Evolutionary conservation across 345 rosid species (phyloP), one percentile per base, ranked within the genome.

Genomic region (Pugionium cornutum): DNA sequence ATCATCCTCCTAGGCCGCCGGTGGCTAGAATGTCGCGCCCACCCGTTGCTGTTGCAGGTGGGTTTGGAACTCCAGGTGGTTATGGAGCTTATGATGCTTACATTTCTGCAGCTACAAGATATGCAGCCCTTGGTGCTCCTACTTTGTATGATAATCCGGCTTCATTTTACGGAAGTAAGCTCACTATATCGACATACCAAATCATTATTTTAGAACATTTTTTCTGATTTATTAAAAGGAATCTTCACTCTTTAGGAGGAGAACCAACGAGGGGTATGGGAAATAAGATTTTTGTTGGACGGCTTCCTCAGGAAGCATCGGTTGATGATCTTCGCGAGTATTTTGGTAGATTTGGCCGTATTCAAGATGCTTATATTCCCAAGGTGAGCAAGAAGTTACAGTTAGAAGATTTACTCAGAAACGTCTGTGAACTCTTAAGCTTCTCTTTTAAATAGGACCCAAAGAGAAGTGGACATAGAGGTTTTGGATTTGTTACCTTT

Each of bases 21-120:
- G 56, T 75, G 3, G 82, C 83, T 61, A 85, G 96, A 82, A 66
- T 78, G 84, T 46, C 84, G 0, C 68, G 58, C 1, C 77, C 43
- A 48, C 74, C 74, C 0, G 55, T 51, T 5, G 83, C 78, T 11
- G 30, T 69, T 51, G 77, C 76, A 8, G 79, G 89, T 73, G 99
- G 97, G 60, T 94, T 88, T 50, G 78, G 69, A 27, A 84, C 78
- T 61, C 81, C 72, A 29, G 79, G 92, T 76, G 99, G 97, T 64
- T 94, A 94, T 76, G 99, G 99, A 79, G 99, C 99, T 53, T 94
- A 90, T 63, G 84, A 88, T 82, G 97, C 97, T n/a, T 94, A 94
- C 67, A 90, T 94, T 68, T 85, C 95, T 66, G 96, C 97, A 25
- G 96, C 97, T 18, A 90, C 96, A 68, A 87, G 97, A 83, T 94